Base-by-base conservation (phyloP, 2,329 filamentous ascomycete genomes). In the Talaromyces sp. region DNA sequence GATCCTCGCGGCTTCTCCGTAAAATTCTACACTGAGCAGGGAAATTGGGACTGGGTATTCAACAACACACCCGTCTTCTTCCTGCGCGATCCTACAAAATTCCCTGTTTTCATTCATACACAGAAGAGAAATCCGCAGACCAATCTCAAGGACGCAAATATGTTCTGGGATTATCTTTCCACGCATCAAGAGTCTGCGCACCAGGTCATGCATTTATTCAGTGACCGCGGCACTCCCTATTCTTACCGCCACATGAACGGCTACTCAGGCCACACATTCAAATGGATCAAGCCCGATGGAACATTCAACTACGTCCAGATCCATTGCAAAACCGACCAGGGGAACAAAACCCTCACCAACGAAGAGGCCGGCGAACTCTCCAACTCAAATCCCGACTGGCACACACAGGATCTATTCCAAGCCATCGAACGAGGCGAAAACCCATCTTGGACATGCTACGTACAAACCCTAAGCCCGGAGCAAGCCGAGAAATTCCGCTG, bases 51-150 rank as follows among this genome's bases (percentile, higher is more conserved):
- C 71, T 82, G 88, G 75, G 89, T 91, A 17, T 86, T 85, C 67
- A 91, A 90, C 80, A 91, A 91, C 73, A 90, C 88, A 0, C 89
- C 89, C 0, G 86, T 91, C 2, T 92, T 92, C 82, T 92, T 92
- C 77, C 73, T 91, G n/a, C 82, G 89, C 62, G 89, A 92, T 68
- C 87, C 89, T 0, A 84, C 87, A 68, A 91, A 92, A 75, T 91
- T 90, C 73, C 89, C 89, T 27, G 80, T 88, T 72, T 89, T 91
- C 72, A 91, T 91, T 62, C 89, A 91, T 73, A 90, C 89, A 0
- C 89, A 91, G 74, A 91, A 91, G 82, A 83, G 89, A n/a, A 81
- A 92, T 71, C 89, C 89, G 0, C 84, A 87, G 69, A 91, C 88
- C 3, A 87, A 91, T 73, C 77, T 90, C 6, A 88, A 86, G 57